These are phyloP conservation scores for Candida frijolesensis DNA, from an alignment of 1,139 yeast species.

Conservation along the genomic window DNA sequence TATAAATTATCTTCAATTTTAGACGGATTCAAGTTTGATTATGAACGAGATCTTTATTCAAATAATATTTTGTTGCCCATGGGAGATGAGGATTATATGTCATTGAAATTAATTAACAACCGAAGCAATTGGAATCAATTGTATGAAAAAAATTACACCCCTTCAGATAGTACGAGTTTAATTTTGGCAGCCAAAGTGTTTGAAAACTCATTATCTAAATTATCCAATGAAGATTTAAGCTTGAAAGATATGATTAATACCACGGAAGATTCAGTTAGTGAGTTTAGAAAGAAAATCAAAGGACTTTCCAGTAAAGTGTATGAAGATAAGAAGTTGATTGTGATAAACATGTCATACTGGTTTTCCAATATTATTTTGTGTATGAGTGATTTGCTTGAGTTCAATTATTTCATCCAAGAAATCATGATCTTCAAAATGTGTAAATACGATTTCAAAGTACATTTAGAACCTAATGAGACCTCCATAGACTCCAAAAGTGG, in stretches of 20 bases:
- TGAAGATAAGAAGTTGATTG: constrained; percentile 22
- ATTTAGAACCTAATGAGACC: not conserved
- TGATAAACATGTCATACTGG: constrained; percentile 33
- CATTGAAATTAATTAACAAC: constrained; percentile 11
- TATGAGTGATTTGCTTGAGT: constrained; percentile 23
- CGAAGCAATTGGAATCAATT: constrained; percentile 16
- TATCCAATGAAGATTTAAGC: constrained; percentile 23
- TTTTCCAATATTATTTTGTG: constrained; percentile 28
- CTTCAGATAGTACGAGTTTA: constrained; percentile 14
- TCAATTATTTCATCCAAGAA: constrained; percentile 14
- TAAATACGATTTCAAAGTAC: constrained; percentile 12
- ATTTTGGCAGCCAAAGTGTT: constrained; percentile 27
- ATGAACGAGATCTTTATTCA: constrained; percentile 18
- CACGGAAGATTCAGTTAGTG: constrained; percentile 7
- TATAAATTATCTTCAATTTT: constrained; percentile 17
- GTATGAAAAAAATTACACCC: constrained; percentile 10
- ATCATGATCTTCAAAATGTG: constrained; percentile 18
- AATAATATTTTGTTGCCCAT: constrained; percentile 20
- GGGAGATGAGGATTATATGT: constrained; percentile 15
- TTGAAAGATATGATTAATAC: constrained; percentile 11
- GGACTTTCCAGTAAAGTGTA: constrained; percentile 11
- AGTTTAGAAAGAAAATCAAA: constrained; percentile 11
- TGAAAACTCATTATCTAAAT: constrained; percentile 30
- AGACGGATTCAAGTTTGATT: constrained; percentile 16
- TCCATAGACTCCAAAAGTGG: too few relatives aligned